Conservation (phyloP, 495 filamentous ascomycete species). For the Viridothelium virens region DNA sequence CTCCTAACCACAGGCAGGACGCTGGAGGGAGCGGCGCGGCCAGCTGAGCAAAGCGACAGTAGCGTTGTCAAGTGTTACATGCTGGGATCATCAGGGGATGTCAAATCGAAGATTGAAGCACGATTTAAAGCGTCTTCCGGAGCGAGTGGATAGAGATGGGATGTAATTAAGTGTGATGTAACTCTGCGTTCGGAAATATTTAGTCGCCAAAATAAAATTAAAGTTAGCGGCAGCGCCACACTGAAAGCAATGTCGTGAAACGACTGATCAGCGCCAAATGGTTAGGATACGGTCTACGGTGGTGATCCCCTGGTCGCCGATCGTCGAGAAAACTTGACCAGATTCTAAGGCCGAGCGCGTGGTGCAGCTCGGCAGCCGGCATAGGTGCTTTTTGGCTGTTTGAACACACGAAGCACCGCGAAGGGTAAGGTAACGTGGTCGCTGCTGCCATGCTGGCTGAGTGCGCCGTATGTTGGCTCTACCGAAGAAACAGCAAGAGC, state of each 20-base stretch:
- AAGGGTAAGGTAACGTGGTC: background rate
- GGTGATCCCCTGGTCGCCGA: background rate
- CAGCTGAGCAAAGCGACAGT: background rate
- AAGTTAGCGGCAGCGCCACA: background rate
- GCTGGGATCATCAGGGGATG: background rate
- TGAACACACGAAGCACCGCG: background rate
- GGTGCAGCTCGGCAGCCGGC: background rate
- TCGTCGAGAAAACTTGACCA: background rate
- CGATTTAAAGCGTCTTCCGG: background rate
- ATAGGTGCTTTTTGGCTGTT: background rate
- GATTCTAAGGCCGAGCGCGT: background rate
- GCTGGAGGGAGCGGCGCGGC: background rate
- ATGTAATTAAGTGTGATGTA: slow-evolving; percentile 6
- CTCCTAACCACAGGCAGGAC: background rate
- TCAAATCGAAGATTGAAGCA: background rate
- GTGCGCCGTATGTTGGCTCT: background rate
- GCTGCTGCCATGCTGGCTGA: background rate
- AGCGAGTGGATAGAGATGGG: background rate
- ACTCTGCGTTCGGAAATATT: background rate
- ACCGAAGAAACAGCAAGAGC: background rate
- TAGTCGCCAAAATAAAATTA: slow-evolving; percentile 2
- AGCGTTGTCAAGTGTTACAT: too few relatives aligned
- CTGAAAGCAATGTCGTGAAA: background rate
- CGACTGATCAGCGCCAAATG: background rate
- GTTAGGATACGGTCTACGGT: background rate